Evolutionary conservation across 2,329 filamentous ascomycete genomes (phyloP), one percentile per base, ranked within the genome.

Genomic region (Penicillium nordicum): DNA sequence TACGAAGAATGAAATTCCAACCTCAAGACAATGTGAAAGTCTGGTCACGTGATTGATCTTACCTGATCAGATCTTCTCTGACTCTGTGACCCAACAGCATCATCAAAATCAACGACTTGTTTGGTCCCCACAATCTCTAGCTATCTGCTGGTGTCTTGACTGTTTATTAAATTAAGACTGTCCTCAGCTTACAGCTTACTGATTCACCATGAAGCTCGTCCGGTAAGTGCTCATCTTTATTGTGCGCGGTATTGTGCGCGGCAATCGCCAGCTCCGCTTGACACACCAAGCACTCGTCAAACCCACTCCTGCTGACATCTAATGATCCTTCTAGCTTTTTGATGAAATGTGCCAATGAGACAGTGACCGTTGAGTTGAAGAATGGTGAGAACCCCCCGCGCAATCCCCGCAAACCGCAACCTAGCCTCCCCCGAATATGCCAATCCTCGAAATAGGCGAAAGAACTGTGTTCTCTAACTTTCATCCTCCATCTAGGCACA

Each of bases 301-400:
- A 60, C 43, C 49, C 46, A 58, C 55, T 45, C 53, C 42, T 56
- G 56, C 60, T 58, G 38, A 55, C 49, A 48, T 57, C 54, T 63
- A 37, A 67, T 58, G 36, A 46, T 49, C 36, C 42, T 57, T 64
- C 60, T 76, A 97, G 94, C 76, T 99, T 99, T 77, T 82, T 99
- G 68, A 97, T 97, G 93, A 99, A 99, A 83, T 97, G 93, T 78
- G 87, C 90, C 77, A 97, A 97, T 78, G 94, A 99, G 81, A 96
- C 94, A 70, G 94, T 97, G 70, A 97, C 93, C 43, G 90, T 99
- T 76, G 94, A 99, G 78, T 83, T 99, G 67, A 99, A 99, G 78
- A 97, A 97, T 84, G 94, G 92, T 94, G 81, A 44, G 75, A 67
- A 43, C 11, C 10, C 32, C 36, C 49, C 47, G 32, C 53, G 41